Conservation (phyloP, 73 alveolate species). For the Tetrahymena elliotti region DNA sequence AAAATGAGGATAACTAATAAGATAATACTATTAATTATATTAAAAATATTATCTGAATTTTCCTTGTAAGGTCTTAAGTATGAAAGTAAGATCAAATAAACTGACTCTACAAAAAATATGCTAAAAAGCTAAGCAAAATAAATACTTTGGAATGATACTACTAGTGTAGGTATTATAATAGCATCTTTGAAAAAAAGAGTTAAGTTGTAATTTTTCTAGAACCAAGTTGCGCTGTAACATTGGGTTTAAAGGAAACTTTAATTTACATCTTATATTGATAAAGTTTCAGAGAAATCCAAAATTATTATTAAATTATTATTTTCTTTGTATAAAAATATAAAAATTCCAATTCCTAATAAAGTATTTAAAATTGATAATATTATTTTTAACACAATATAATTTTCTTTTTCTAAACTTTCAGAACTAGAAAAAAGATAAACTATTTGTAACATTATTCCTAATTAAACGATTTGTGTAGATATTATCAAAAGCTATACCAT, state of each 20-base stretch:
- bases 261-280: not conserved
- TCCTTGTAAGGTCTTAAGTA: not conserved
- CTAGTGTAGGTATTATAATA: not conserved
- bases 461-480: not conserved
- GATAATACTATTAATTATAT: not conserved
- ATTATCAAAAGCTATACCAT: not conserved
- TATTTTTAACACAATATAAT: not conserved
- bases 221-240: not conserved
- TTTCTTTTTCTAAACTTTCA: not conserved
- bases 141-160: not conserved
- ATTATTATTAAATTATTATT: not conserved
- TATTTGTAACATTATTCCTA: not conserved
- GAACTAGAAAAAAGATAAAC: not conserved
- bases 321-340: not conserved
- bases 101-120: not conserved
- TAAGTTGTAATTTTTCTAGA: not conserved
- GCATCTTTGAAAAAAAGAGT: not conserved
- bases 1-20: not conserved
- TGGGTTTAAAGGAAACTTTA: not conserved
- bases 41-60: not conserved
- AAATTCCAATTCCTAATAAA: not conserved
- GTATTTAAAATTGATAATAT: not conserved
- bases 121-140: not conserved
- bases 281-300: not conserved
- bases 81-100: not conserved